Conservation (phyloP, 495 filamentous ascomycete species). For the Xylaria sp. region DNA sequence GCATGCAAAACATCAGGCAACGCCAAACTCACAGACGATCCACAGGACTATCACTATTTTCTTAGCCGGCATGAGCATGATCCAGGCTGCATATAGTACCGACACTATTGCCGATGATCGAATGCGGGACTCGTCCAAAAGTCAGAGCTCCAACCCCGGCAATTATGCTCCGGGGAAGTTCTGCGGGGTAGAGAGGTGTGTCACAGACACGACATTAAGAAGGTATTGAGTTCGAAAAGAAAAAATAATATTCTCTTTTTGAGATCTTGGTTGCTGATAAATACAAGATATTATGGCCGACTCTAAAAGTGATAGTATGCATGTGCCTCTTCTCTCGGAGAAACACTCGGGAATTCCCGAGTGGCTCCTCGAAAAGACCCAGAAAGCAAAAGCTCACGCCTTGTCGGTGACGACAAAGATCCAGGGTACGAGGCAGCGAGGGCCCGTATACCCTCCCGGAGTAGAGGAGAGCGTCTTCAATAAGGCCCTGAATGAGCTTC, state of each 20-base stretch:
- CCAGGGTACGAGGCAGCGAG: slow-evolving; percentile 40
- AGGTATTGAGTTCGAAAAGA: neutral
- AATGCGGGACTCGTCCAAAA: neutral
- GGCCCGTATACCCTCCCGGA: slow-evolving; percentile 48
- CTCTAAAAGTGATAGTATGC: slow-evolving; percentile 39
- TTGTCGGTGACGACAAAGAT: slow-evolving; percentile 49
- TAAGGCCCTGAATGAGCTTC: slow-evolving; percentile 47
- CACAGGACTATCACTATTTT: neutral
- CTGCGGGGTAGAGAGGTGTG: slow-evolving; percentile 11
- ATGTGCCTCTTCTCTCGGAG: slow-evolving; percentile 48
- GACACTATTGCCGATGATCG: slow-evolving; percentile 6
- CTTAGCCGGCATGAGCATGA: neutral
- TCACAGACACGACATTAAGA: neutral
- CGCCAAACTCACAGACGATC: neutral
- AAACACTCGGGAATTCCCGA: slow-evolving; percentile 55
- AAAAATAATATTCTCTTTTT: neutral
- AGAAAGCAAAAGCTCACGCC: slow-evolving; percentile 42
- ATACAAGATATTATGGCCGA: slow-evolving; percentile 38
- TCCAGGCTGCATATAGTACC: neutral
- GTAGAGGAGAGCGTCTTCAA: slow-evolving; percentile 48
- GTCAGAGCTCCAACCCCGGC: slow-evolving; percentile 13
- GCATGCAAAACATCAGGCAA: neutral
- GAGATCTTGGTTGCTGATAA: neutral
- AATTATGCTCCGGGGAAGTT: neutral
- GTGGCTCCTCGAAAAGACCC: slow-evolving; percentile 48